These are phyloP conservation scores for Saccharomycopsis sp. DNA, from an alignment of 805 yeast species.

Conservation along the genomic window DNA sequence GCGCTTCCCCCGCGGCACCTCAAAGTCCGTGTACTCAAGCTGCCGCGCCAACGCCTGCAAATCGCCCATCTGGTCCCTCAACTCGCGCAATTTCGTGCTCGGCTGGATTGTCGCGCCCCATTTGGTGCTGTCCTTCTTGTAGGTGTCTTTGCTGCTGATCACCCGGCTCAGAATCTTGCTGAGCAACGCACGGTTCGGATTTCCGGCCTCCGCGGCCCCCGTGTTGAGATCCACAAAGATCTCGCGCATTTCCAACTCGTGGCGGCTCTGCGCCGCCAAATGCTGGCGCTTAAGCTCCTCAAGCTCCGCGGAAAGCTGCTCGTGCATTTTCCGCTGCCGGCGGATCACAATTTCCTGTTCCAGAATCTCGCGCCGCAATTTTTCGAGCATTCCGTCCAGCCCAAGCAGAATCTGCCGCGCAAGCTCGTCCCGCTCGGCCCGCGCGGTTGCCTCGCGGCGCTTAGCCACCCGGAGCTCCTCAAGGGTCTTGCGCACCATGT, in stretches of 20 bases:
- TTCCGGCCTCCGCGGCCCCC: conserved; percentile 23
- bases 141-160: conserved; percentile 31
- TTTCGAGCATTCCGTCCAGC: conserved; percentile 57
- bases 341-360: conserved; percentile 53
- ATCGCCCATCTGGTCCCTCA: conserved; percentile 79
- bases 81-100: conserved; percentile 61
- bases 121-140: conserved; percentile 30
- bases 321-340: conserved; percentile 45
- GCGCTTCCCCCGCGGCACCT: conserved; percentile 31
- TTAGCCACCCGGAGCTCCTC: conserved; percentile 42
- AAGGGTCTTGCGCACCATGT: conserved; percentile 60
- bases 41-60: conserved; percentile 80
- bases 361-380: conserved; percentile 46
- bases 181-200: not conserved
- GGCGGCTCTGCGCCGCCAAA: conserved; percentile 62
- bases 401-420: conserved; percentile 49
- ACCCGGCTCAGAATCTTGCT: conserved; percentile 27
- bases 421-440: conserved; percentile 45
- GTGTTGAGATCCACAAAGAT: conserved; percentile 57
- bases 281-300: conserved; percentile 32
- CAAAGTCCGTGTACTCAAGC: conserved; percentile 79
- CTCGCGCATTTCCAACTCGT: conserved; percentile 71
- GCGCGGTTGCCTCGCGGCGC: conserved; percentile 36
- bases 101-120: conserved; percentile 63
- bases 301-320: conserved; percentile 36